Percentiles rank a stretch among this genome's conserved stretches.
Conservation (phyloP, 305 asterid species). For the Solanum hybrid region DNA sequence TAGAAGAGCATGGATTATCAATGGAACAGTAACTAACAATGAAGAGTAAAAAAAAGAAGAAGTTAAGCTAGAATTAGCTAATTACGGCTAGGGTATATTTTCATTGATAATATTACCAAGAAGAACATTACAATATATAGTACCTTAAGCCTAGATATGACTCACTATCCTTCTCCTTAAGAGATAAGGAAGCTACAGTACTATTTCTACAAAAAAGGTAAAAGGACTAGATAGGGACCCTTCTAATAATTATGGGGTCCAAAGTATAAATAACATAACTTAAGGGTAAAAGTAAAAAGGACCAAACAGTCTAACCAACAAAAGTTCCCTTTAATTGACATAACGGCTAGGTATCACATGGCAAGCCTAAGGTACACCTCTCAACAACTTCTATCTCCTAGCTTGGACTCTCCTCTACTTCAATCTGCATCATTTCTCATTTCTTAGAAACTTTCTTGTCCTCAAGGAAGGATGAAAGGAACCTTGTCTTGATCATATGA, state of each 20-base stretch:
- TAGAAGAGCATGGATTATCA: rapidly evolving
- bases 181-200: not conserved
- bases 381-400: rapidly evolving
- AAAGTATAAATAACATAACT: not conserved
- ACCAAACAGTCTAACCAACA: not conserved
- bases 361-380: not conserved
- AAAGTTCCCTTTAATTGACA: not conserved
- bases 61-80: not conserved
- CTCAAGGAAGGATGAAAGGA: not conserved
- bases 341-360: not conserved
- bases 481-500: not conserved
- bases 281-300: not conserved
- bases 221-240: not conserved
- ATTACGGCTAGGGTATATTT: not conserved
- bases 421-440: not conserved
- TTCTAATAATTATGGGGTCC: not conserved
- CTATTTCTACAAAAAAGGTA: not conserved
- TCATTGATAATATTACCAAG: not conserved
- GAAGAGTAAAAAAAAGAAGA: not conserved
- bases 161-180: not conserved
- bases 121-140: not conserved
- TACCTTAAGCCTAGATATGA: not conserved
- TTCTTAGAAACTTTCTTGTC: not conserved
- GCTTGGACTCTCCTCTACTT: not conserved
- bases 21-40: not conserved